Evolutionary conservation across 179 eudicot species (phyloP), one percentile per base, ranked within the genome.

Genomic region (Camellia oleifera): DNA sequence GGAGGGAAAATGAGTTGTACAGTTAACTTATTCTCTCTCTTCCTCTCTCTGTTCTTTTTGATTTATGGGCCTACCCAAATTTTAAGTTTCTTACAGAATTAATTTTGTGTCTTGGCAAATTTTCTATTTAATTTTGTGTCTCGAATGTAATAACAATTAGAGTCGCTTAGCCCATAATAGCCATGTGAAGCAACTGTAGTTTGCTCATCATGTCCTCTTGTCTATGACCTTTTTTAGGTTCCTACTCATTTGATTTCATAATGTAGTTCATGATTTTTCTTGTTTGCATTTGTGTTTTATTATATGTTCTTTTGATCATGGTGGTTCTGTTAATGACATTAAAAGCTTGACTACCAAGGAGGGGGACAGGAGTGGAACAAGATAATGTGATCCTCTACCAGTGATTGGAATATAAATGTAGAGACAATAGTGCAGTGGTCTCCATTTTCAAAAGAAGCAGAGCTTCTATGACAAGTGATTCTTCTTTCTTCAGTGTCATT

Each of bases 371-470:
- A 87, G 72, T 93, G 96, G 94, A 68, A 73, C 79, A 89, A 82
- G 84, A 84, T 94, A 52, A 81, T 85, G 80, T 90, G 97, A 74
- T 86, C 90, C 42, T 88, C 92, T 77, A 81, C 64, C 69, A 85
- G 76, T 84, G 96, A 91, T 81, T 94, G 97, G 97, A 79, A 81
- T n/a, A 90, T 74, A 74, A 94, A 93, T 85, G 74, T 91, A 54
- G 94, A 90, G 20, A 92, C 97, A 3, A 84, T 94, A 26, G 79
- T 87, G 42, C 83, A 86, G 53, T 94, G 98, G 98, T 94, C 98
- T 63, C 97, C 97, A 8, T 94, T 89, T 88, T 85, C 94, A 87
- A 91, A 85, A 81, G 98, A 93, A 88, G 88, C 87, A 40, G 95
- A 94, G 83, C 97, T 94, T 81, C 89, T 89, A 69, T 86, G 76